Percentiles rank a stretch among this genome's conserved stretches.
Evolutionary conservation across 495 filamentous ascomycete species (phyloP).

Genomic region (Podospora tetraspora): DNA sequence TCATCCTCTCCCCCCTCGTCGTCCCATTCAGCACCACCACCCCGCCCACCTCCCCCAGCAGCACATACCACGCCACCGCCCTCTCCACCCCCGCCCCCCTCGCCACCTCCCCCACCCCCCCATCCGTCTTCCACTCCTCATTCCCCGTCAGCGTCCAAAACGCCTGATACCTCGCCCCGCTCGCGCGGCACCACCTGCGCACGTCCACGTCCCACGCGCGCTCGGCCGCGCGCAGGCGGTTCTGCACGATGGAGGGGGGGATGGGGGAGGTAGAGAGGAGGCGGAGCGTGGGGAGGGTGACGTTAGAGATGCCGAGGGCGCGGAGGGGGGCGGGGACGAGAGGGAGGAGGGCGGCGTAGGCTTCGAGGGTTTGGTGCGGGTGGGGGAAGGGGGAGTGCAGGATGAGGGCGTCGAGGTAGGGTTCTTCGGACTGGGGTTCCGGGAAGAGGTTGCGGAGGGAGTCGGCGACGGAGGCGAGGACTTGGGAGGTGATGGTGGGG

Average conservation of each 20-base stretch:
- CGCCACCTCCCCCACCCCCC: conserved; percentile 50
- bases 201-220: conserved; percentile 58
- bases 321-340: conserved; percentile 61
- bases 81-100: conserved; percentile 40
- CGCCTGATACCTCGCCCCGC: conserved; percentile 61
- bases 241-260: conserved; percentile 55
- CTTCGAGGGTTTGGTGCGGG: conserved; percentile 54
- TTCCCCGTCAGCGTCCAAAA: conserved; percentile 82
- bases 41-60: conserved; percentile 56
- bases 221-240: conserved; percentile 59
- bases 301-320: conserved; percentile 70
- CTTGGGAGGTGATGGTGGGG: conserved; percentile 51
- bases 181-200: conserved; percentile 56
- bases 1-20: conserved; percentile 57
- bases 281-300: conserved; percentile 46
- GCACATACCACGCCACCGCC: conserved; percentile 58
- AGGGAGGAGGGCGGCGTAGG: conserved; percentile 57
- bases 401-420: conserved; percentile 68
- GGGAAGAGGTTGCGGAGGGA: conserved; percentile 62
- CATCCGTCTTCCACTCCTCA: conserved; percentile 48
- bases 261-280: conserved; percentile 38
- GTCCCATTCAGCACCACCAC: conserved; percentile 67
- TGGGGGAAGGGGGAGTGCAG: conserved; percentile 64
- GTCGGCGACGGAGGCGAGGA: conserved; percentile 58
- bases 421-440: background rate